phyloP scores from a whole-genome alignment of 495 filamentous ascomycete genomes.

The Aspergillus saccharolyticus region DNA sequence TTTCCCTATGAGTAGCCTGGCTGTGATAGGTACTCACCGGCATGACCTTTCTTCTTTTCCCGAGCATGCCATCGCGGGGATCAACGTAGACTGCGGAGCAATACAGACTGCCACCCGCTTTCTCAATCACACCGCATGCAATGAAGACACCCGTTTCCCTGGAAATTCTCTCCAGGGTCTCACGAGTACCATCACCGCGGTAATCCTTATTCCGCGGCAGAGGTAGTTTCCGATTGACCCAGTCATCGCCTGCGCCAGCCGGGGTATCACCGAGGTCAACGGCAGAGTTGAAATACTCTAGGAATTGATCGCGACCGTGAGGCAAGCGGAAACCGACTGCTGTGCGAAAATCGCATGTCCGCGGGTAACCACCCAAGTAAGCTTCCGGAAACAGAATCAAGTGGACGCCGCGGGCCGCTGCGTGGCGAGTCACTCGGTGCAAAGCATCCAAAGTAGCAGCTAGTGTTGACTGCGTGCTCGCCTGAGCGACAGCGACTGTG shows the following conservation, averaged over 20 bases:
- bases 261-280: conserved; percentile 88
- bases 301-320: conserved; percentile 76
- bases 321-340: conserved; percentile 63
- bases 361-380: conserved; percentile 88
- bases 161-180: conserved; percentile 70
- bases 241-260: conserved; percentile 63
- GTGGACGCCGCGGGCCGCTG: conserved; percentile 50
- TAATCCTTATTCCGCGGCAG: conserved; percentile 40
- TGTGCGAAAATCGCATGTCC: conserved; percentile 73
- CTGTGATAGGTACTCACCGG: too few species aligned
- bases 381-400: conserved; percentile 90
- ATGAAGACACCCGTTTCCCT: conserved; percentile 74
- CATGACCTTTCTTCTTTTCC: conserved; percentile 94
- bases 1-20: too few species aligned
- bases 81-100: conserved; percentile 82
- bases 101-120: conserved; percentile 74
- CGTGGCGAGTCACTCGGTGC: conserved; percentile 44
- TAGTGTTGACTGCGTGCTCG: conserved; percentile 62
- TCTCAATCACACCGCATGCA: conserved; percentile 74
- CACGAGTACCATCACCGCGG: conserved; percentile 82
- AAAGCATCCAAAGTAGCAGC: conserved; percentile 63
- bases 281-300: conserved; percentile 70
- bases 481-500: conserved; percentile 72
- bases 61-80: conserved; percentile 62
- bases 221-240: conserved; percentile 60